These are phyloP conservation scores for Stephanodiscus triporus DNA, from an alignment of 108 stramenopile species.

Conservation along the genomic window DNA sequence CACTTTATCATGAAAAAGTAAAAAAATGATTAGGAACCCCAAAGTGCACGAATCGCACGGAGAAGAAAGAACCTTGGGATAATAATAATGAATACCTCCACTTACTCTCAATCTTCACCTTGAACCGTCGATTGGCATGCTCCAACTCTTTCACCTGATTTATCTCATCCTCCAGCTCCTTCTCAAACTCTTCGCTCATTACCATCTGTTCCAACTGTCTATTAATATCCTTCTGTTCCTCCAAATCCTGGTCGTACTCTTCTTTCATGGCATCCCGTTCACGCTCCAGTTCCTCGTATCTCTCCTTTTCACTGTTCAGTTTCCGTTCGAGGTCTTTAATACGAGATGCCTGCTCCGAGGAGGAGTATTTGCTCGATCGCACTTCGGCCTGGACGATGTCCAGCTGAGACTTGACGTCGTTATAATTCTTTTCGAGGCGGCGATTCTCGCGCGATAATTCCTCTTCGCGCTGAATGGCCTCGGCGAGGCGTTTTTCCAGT, in stretches of 20 bases:
- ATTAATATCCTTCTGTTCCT: constrained; percentile 54
- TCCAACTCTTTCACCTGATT: constrained; percentile 53
- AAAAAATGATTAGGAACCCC: background rate
- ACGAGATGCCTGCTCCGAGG: constrained; percentile 32
- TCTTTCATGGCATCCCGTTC: constrained; percentile 48
- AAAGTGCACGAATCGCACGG: background rate
- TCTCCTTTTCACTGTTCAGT: constrained; percentile 33
- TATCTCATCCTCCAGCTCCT: constrained; percentile 51
- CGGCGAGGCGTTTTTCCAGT: constrained; percentile 31
- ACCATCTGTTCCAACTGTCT: constrained; percentile 53
- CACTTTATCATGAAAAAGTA: constrained; percentile 9
- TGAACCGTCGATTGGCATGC: constrained; percentile 49
- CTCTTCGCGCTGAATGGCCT: constrained; percentile 35
- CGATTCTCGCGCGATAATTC: constrained; percentile 33
- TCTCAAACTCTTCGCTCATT: constrained; percentile 53
- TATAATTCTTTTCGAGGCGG: constrained; percentile 26
- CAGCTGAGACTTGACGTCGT: constrained; percentile 28
- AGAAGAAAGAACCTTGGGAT: background rate
- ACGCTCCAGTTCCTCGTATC: constrained; percentile 35
- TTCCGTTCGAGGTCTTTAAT: constrained; percentile 44
- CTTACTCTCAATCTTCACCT: constrained; percentile 48
- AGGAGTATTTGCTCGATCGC: constrained; percentile 35
- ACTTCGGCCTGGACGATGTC: constrained; percentile 34
- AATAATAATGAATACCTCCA: background rate
- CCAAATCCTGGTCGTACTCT: constrained; percentile 49